These are phyloP conservation scores for Collybia sordida DNA, from an alignment of 768 basidiomycete genomes.

Conservation along the genomic window DNA sequence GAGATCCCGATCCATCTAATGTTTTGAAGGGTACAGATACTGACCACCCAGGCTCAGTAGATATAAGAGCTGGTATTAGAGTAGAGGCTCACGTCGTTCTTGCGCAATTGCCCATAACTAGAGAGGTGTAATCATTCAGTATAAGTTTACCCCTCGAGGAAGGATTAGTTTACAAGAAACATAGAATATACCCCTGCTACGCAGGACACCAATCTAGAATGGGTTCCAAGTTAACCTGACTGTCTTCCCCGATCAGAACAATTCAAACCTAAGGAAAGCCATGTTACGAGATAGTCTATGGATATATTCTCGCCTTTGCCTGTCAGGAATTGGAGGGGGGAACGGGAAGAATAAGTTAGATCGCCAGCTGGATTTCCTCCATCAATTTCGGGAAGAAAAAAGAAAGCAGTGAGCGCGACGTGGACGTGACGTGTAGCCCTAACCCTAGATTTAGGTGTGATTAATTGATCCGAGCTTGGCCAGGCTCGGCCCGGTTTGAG, in stretches of 20 bases:
- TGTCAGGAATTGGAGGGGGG: background rate
- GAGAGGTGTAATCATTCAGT: slow-evolving; percentile 3
- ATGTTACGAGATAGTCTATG: slow-evolving; percentile 12
- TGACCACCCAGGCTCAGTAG: slow-evolving; percentile 22
- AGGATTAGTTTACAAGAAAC: slow-evolving; percentile 66
- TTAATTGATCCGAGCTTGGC: slow-evolving; percentile 1
- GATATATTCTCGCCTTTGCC: slow-evolving; percentile 1
- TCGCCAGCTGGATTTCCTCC: background rate
- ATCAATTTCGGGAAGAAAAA: slow-evolving; percentile 7
- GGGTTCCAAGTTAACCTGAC: background rate
- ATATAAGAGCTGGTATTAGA: background rate
- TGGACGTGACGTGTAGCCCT: slow-evolving; percentile 25
- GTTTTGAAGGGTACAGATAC: slow-evolving; percentile 85
- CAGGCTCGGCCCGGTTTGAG: no score
- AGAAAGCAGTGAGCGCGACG: slow-evolving; percentile 15
- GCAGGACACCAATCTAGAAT: slow-evolving; percentile 68
- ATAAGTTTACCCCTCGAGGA: slow-evolving; percentile 1
- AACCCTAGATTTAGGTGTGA: slow-evolving; percentile 21
- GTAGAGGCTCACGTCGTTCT: slow-evolving; percentile 70
- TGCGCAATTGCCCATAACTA: slow-evolving; percentile 93
- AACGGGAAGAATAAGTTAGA: background rate
- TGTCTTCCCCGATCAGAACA: background rate
- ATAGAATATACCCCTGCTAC: slow-evolving; percentile 89
- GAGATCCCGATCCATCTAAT: slow-evolving; percentile 56
- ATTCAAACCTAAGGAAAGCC: slow-evolving; percentile 22